These are phyloP conservation scores for Zea mays DNA, from an alignment of 176 grass and related monocot genomes.

Conservation along the genomic window DNA sequence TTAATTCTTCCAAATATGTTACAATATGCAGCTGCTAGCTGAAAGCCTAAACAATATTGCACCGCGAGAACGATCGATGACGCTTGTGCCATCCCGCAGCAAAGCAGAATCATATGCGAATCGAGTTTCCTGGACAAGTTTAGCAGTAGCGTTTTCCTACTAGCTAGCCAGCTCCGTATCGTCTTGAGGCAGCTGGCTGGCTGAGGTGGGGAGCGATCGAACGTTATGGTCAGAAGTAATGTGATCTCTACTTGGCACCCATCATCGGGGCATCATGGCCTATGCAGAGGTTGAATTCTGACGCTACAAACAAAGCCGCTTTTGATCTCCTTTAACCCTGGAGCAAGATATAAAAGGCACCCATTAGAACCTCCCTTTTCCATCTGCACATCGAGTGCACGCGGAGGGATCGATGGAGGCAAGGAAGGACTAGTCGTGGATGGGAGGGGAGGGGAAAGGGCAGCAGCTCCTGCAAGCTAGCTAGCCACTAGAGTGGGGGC, in stretches of 20 bases:
- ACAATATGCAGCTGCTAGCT: neutral
- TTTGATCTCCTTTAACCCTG: constrained; percentile 26
- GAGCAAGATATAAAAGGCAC: constrained; percentile 34
- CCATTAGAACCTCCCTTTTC: constrained; percentile 32
- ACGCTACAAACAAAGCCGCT: neutral
- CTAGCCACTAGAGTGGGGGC: neutral
- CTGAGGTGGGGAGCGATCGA: too few species aligned
- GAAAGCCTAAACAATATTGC: constrained; percentile 13
- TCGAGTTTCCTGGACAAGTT: constrained; percentile 13
- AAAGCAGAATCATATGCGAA: constrained; percentile 34
- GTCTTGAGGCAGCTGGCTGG: too few species aligned
- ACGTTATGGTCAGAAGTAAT: constrained; percentile 20
- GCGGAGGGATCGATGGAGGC: constrained; percentile 6
- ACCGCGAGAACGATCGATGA: neutral
- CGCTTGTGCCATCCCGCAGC: neutral
- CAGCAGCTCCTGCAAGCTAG: neutral
- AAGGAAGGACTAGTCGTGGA: neutral
- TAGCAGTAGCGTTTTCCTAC: neutral
- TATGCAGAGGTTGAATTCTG: constrained; percentile 26
- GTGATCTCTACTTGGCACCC: constrained; percentile 20
- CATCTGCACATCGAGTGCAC: constrained; percentile 39
- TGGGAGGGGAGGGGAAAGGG: neutral
- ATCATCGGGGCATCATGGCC: constrained; percentile 49
- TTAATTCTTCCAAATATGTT: constrained; percentile 6
- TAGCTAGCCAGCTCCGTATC: neutral